Evolutionary conservation across 768 basidiomycete species (phyloP).

Genomic region (Hypholoma fasciculare): DNA sequence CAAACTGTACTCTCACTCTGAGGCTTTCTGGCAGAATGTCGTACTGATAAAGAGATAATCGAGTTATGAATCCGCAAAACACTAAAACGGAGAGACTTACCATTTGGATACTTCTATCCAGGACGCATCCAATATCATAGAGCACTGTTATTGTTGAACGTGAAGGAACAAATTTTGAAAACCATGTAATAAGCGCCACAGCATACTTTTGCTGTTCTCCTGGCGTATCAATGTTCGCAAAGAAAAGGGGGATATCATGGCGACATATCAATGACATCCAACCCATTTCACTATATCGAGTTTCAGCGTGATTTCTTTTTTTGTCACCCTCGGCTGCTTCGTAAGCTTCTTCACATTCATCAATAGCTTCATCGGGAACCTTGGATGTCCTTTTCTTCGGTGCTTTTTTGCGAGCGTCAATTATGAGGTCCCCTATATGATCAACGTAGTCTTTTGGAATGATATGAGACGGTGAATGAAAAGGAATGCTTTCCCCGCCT

Average conservation of each 20-base stretch:
- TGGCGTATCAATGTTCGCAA: slow-evolving; percentile 37
- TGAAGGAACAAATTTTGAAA: slow-evolving; percentile 24
- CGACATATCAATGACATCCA: slow-evolving; percentile 38
- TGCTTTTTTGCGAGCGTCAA: background rate
- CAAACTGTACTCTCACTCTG: slow-evolving; percentile 22
- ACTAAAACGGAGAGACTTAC: slow-evolving; percentile 18
- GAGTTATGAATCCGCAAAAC: too few species aligned
- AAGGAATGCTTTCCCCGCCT: slow-evolving; percentile 2
- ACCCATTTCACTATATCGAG: slow-evolving; percentile 31
- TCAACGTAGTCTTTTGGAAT: slow-evolving; percentile 13
- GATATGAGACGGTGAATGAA: slow-evolving; percentile 8
- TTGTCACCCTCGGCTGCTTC: slow-evolving; percentile 27
- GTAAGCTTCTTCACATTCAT: slow-evolving; percentile 33
- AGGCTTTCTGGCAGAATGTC: slow-evolving; percentile 23
- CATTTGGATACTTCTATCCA: slow-evolving; percentile 26
- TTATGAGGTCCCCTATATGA: slow-evolving; percentile 4
- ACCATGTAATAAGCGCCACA: slow-evolving; percentile 29
- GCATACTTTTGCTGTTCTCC: slow-evolving; percentile 30
- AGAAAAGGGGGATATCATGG: slow-evolving; percentile 35
- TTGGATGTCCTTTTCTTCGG: slow-evolving; percentile 8
- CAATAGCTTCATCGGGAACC: slow-evolving; percentile 31
- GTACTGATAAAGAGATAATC: slow-evolving; percentile 17
- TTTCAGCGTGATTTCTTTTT: slow-evolving; percentile 12
- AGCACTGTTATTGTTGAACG: slow-evolving; percentile 23
- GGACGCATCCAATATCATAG: slow-evolving; percentile 36